Conservation (phyloP, 148 eudicot species). For the Chenopodium formosanum region DNA sequence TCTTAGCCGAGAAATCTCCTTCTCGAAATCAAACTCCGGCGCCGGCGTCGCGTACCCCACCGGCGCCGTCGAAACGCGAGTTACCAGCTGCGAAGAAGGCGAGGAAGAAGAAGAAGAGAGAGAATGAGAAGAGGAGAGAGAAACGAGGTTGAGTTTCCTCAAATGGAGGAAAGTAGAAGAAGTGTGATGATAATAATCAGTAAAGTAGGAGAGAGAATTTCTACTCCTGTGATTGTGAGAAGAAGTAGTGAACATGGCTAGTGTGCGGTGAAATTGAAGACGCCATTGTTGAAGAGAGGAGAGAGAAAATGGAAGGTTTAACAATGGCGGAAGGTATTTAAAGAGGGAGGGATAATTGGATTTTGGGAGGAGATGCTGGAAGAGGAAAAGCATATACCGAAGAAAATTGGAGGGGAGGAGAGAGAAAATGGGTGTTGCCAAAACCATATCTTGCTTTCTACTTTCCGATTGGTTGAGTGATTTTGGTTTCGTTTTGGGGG, state of each 20-base stretch:
- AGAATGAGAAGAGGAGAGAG: background rate
- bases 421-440: background rate
- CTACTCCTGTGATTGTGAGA: slow-evolving; percentile 17
- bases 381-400: slow-evolving; percentile 17
- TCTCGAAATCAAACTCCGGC: slow-evolving; percentile 45
- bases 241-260: slow-evolving; percentile 4
- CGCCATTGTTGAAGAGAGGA: slow-evolving; percentile 10
- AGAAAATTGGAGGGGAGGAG: background rate
- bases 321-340: background rate
- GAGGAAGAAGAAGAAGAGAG: slow-evolving; percentile 13
- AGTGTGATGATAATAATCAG: slow-evolving; percentile 2
- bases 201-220: slow-evolving; percentile 29
- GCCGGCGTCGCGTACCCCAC: slow-evolving; percentile 52
- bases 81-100: slow-evolving; percentile 4
- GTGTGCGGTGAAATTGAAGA: background rate
- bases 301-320: background rate
- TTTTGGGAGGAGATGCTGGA: slow-evolving; percentile 19
- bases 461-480: background rate
- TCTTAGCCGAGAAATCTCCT: slow-evolving; percentile 52
- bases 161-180: slow-evolving; percentile 4
- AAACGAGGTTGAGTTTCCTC: background rate
- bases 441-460: slow-evolving; percentile 7
- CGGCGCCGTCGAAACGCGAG: slow-evolving; percentile 67
- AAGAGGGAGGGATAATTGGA: background rate
- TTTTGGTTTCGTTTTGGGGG: background rate